Evolutionary conservation across 768 basidiomycete species (phyloP).

Genomic region (Leccinum aurantiacum): DNA sequence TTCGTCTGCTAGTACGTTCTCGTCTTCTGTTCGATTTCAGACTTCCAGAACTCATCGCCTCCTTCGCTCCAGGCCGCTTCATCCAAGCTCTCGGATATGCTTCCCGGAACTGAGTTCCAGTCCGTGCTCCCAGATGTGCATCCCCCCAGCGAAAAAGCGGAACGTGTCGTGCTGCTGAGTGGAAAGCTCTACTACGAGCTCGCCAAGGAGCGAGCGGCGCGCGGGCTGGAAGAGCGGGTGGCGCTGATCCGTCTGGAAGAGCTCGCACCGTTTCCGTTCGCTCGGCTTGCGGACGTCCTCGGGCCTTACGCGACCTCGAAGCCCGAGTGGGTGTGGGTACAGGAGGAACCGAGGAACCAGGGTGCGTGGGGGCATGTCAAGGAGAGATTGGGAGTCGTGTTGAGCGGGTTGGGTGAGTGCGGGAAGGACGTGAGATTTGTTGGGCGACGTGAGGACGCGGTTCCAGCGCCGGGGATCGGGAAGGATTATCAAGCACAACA

Average conservation of each 20-base stretch:
- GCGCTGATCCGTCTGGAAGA: constrained; percentile 83
- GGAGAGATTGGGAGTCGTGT: constrained; percentile 52
- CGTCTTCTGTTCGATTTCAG: neutral
- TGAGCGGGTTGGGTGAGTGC: constrained; percentile 40
- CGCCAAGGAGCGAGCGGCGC: constrained; percentile 59
- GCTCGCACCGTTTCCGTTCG: constrained; percentile 85
- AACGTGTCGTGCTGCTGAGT: constrained; percentile 70
- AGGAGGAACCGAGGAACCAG: constrained; percentile 90
- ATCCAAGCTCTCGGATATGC: constrained; percentile 63
- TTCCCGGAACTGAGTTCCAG: constrained; percentile 58
- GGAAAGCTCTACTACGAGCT: constrained; percentile 93
- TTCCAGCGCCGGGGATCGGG: constrained; percentile 78
- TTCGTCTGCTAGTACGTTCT: constrained; percentile 66
- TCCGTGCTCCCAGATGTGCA: constrained; percentile 60
- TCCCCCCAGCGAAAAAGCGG: constrained; percentile 38
- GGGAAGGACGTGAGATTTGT: constrained; percentile 46
- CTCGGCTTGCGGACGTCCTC: constrained; percentile 46
- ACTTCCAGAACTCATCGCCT: neutral
- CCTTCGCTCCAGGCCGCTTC: constrained; percentile 59
- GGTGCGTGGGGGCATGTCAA: constrained; percentile 73
- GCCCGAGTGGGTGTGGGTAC: constrained; percentile 57
- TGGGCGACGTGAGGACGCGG: constrained; percentile 70
- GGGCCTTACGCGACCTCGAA: constrained; percentile 40
- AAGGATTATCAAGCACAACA: constrained; percentile 68
- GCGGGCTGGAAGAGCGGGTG: constrained; percentile 47